Evolutionary conservation across 176 grass and related monocot genomes (phyloP), one percentile per base, ranked within the genome.

Genomic region (Thinopyrum elongatum): DNA sequence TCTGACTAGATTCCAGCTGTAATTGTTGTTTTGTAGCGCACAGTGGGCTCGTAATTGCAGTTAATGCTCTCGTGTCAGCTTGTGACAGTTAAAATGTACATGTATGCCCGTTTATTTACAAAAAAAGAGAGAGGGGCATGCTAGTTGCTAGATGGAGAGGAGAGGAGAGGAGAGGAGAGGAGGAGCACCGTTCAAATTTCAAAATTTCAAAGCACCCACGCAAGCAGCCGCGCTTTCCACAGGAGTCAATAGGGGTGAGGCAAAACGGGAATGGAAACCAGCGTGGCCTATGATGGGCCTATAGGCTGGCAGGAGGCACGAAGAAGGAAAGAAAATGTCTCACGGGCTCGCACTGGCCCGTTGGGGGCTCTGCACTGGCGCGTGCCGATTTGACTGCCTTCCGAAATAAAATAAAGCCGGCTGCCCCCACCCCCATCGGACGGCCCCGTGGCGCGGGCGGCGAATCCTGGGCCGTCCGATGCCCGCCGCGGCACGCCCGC

Each of bases 381-480:
- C 16, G 1, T 4, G 14, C 5, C 49, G 49, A 53, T 53, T 53
- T 53, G 49, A 53, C 49, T 53, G 15, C 49, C 49, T 53, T 0
- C 49, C 1, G 49, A 53, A 19, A 53, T 53, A 53, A 53, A 53
- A 53, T 19, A 47, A 53, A 51, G 6, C 16, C 49, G 15, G 1
- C 16, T 6, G 49, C 16, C 49, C 49, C 16, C 16, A 2, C 49
- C 49, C 47, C 16, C 49, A 90, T 90, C 85, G 59, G 67, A 90
- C 89, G 89, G 89, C 35, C 16, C 0, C 2, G 59, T 67, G 10
- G 27, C 61, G 80, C 44, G 69, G 29, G 38, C 4, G 14, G 7
- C 29, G 22, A 17, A 62, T 29, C n/a, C 28, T 3, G 16, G 61
- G 81, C 85, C 89, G 81, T 55, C 35, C 35, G 86, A 67, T 84